Percentiles rank a stretch among this genome's conserved stretches.
These are phyloP conservation scores for Xylariaceae sp. DNA, from an alignment of 2,329 filamentous ascomycete species.

Conservation along the genomic window DNA sequence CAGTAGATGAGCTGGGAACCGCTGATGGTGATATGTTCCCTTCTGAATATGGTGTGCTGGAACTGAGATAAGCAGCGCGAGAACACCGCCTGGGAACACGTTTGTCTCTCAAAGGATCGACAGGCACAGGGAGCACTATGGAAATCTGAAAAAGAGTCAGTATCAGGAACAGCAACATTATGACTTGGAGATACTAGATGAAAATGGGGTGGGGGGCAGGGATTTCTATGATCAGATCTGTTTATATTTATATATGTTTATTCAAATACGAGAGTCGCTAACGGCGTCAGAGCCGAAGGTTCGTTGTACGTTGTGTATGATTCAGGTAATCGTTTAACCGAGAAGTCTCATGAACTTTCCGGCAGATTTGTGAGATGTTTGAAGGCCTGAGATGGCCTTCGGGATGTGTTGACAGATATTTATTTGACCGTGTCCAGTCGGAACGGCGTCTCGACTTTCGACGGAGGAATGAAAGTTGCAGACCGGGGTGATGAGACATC, in stretches of 20 bases:
- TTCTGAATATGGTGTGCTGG: slow-evolving; percentile 8
- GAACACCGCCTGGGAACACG: not conserved
- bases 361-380: not conserved
- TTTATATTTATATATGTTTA: slow-evolving; percentile 6
- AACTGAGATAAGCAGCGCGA: not conserved
- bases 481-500: slow-evolving; percentile 21
- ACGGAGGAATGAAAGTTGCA: slow-evolving; percentile 23
- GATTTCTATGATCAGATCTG: not conserved
- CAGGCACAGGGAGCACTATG: slow-evolving; percentile 18
- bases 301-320: not conserved
- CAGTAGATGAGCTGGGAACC: no score
- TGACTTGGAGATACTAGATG: slow-evolving; percentile 6
- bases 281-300: slow-evolving; percentile 2
- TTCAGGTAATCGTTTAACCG: not conserved
- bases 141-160: slow-evolving; percentile 28
- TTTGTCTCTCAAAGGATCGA: slow-evolving; percentile 9
- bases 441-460: slow-evolving; percentile 1
- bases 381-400: no score
- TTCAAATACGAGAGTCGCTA: not conserved
- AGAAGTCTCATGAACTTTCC: not conserved
- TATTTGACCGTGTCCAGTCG: slow-evolving; percentile 5
- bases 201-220: slow-evolving; percentile 3
- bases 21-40: no score
- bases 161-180: slow-evolving; percentile 24
- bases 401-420: no score